A percentile compares a stretch with the other conserved stretches of the same genome.
These are phyloP conservation scores for Nymphaea thermarum DNA, from an alignment of 164 flowering plant genomes.

Conservation along the genomic window DNA sequence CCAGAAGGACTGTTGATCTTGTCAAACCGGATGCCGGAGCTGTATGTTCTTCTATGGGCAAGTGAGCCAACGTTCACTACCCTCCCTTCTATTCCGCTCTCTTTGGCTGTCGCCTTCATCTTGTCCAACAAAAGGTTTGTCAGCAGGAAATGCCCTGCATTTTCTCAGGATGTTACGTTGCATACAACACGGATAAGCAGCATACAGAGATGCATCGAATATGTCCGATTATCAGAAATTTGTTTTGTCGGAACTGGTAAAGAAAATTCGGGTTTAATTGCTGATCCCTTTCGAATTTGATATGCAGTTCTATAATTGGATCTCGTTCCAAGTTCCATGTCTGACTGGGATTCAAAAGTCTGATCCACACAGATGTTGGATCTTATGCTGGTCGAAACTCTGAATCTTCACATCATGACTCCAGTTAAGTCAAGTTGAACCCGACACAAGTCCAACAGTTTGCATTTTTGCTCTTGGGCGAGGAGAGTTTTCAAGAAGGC, in stretches of 20 bases:
- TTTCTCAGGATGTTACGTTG: neutral
- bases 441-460: no score
- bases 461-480: no score
- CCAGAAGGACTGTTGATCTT: conserved; percentile 35
- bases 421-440: no score
- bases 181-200: no score
- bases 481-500: no score
- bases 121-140: conserved; percentile 50
- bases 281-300: neutral
- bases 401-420: no score
- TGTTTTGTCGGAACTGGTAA: neutral
- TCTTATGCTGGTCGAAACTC: no score
- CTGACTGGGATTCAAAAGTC: no score
- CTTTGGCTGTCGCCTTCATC: conserved; percentile 45
- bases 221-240: neutral
- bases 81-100: conserved; percentile 48
- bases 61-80: conserved; percentile 55
- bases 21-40: conserved; percentile 39
- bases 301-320: no score
- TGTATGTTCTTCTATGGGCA: conserved; percentile 29
- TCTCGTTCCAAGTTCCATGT: no score
- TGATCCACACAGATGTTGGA: no score
- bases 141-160: conserved; percentile 68
- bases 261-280: neutral
- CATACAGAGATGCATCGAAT: no score